Conservation (phyloP, 2,329 filamentous ascomycete species). For the Curvularia verruculosa region DNA sequence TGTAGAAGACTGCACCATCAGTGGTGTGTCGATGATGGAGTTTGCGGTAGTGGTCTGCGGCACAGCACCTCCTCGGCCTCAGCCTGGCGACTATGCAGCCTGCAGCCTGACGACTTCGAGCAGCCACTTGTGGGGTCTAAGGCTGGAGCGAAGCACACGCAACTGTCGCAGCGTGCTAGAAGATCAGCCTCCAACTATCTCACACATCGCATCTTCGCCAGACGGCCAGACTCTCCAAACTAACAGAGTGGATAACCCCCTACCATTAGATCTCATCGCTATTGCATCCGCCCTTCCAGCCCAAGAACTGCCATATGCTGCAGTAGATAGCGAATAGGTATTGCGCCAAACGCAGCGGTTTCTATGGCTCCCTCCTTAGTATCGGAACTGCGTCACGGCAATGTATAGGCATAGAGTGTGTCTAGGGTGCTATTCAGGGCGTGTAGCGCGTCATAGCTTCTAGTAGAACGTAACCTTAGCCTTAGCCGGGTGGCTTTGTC, state of each 20-base stretch:
- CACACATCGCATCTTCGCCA: neutral
- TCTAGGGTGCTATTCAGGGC: neutral
- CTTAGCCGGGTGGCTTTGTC: no score
- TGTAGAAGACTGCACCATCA: no score
- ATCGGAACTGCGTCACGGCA: neutral
- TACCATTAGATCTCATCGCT: neutral
- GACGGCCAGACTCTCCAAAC: neutral
- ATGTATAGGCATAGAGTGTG: neutral
- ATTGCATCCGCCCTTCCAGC: neutral
- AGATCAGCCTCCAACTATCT: neutral
- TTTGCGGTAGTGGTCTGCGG: no score
- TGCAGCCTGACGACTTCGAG: no score
- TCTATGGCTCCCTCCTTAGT: slow-evolving; percentile 1
- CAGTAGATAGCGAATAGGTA: neutral
- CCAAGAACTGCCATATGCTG: neutral
- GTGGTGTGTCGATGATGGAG: no score
- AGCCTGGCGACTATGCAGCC: no score
- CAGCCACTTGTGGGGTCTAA: no score
- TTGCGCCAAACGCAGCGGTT: neutral
- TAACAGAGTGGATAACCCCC: neutral
- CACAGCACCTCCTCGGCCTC: no score
- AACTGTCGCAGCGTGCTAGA: no score
- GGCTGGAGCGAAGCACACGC: no score
- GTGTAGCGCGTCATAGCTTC: no score
- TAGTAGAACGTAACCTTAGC: no score